phyloP scores from a whole-genome alignment of 768 basidiomycete species.

The Lentinula raphanica region DNA sequence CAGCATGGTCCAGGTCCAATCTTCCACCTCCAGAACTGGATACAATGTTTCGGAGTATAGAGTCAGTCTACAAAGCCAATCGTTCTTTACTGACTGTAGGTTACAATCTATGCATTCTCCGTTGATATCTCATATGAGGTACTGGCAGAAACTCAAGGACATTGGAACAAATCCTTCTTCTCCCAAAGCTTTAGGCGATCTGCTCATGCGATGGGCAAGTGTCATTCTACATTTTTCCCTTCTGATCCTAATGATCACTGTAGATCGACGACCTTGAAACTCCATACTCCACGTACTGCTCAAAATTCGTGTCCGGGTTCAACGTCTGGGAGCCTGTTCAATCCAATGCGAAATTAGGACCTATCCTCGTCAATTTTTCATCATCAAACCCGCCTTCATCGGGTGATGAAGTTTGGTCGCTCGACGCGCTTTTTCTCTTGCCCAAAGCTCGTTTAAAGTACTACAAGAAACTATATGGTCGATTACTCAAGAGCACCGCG shows the following conservation, averaged over 20 bases:
- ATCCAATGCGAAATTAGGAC: constrained; percentile 64
- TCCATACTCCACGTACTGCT: constrained; percentile 80
- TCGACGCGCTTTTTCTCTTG: constrained; percentile 84
- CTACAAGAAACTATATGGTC: constrained; percentile 85
- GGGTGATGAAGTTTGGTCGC: constrained; percentile 59
- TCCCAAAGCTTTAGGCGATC: constrained; percentile 89
- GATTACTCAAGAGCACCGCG: constrained; percentile 79
- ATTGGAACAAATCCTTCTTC: constrained; percentile 90
- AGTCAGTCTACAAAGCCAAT: constrained; percentile 90
- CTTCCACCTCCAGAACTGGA: constrained; percentile 91
- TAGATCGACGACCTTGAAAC: constrained; percentile 90
- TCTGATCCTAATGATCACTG: constrained; percentile 8
- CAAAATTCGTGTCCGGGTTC: constrained; percentile 69
- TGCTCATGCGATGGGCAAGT: constrained; percentile 95
- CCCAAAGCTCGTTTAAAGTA: constrained; percentile 84
- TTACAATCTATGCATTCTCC: background rate
- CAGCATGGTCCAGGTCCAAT: constrained; percentile 95
- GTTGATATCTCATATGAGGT: constrained; percentile 7
- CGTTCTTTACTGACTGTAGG: constrained; percentile 62
- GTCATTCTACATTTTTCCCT: background rate
- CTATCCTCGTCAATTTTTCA: constrained; percentile 69
- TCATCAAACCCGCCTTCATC: constrained; percentile 42
- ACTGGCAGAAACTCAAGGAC: constrained; percentile 80
- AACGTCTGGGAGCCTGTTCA: constrained; percentile 80
- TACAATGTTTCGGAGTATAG: constrained; percentile 89